Evolutionary conservation across 352 stramenopile genomes (phyloP).

Genomic region (Phytophthora ohioensis): DNA sequence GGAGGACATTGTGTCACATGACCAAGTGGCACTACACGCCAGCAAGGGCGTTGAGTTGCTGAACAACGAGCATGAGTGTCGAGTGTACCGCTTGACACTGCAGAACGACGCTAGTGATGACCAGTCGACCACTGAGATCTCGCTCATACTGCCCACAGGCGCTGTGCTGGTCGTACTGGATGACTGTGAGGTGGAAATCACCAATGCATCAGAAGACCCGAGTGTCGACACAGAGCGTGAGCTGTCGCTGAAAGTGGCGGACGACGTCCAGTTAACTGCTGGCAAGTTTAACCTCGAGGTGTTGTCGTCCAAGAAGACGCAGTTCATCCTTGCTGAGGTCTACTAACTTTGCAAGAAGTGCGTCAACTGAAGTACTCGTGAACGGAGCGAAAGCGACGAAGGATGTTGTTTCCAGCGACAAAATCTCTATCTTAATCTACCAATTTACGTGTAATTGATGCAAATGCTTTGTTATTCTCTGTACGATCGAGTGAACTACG

Average conservation of each 20-base stretch:
- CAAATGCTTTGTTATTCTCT: neutral
- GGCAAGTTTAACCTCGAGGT: conserved; percentile 36
- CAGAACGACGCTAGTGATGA: conserved; percentile 16
- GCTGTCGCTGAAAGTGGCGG: conserved; percentile 29
- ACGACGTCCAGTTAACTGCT: conserved; percentile 26
- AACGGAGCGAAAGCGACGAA: too few species aligned
- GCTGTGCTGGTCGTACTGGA: conserved; percentile 51
- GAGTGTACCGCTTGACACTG: conserved; percentile 58
- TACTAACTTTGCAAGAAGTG: conserved; percentile 22
- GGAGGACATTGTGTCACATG: conserved; percentile 28
- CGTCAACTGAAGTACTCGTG: neutral
- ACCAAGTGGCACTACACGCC: conserved; percentile 28
- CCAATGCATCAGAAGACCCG: conserved; percentile 23
- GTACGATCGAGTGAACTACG: too few species aligned
- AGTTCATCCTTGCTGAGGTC: conserved; percentile 37
- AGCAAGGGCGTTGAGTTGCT: conserved; percentile 37
- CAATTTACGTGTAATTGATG: conserved; percentile 10
- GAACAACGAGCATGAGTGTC: conserved; percentile 49
- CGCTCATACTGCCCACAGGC: conserved; percentile 40
- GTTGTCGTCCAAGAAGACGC: conserved; percentile 28
- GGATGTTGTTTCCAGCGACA: neutral
- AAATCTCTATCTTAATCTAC: conserved; percentile 1
- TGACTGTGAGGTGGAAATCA: conserved; percentile 41
- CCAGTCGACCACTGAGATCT: conserved; percentile 31
- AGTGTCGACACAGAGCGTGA: conserved; percentile 16